A percentile compares a stretch with the other conserved stretches of the same genome.
These are phyloP conservation scores for Limnomonas spitsbergensis DNA, from an alignment of 139 green algal genomes.

Conservation along the genomic window DNA sequence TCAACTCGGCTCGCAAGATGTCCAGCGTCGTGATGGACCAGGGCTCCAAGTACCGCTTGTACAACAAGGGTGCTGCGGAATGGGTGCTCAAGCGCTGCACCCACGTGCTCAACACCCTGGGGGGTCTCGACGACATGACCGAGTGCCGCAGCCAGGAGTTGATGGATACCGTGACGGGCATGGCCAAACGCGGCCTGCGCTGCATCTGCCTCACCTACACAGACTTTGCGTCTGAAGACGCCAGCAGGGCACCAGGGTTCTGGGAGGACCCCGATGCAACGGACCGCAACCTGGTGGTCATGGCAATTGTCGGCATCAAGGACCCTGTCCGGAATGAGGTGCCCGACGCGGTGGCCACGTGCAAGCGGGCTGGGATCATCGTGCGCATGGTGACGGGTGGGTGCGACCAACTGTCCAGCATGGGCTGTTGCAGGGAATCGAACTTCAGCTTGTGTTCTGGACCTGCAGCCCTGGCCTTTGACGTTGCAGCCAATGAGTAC, in stretches of 20 bases:
- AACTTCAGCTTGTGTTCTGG: too few species aligned
- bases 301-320: constrained; percentile 93
- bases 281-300: constrained; percentile 40
- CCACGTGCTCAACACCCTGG: neutral
- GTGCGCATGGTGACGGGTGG: constrained; percentile 89
- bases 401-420: too few species aligned
- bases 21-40: constrained; percentile 63
- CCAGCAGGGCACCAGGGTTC: constrained; percentile 46
- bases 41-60: constrained; percentile 62
- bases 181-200: constrained; percentile 83
- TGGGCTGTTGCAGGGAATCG: too few species aligned
- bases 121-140: constrained; percentile 1
- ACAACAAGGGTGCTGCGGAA: constrained; percentile 94
- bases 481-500: too few species aligned
- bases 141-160: constrained; percentile 41
- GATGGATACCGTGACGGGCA: constrained; percentile 29
- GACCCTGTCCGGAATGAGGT: constrained; percentile 78
- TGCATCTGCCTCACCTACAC: constrained; percentile 78
- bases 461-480: too few species aligned
- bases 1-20: constrained; percentile 89
- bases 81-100: constrained; percentile 84
- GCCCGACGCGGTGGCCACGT: constrained; percentile 67
- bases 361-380: constrained; percentile 75
- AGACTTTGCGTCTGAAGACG: too few species aligned
- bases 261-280: constrained; percentile 68